phyloP scores from a whole-genome alignment of 2,329 filamentous ascomycete species.

The Pseudopyricularia javanii region DNA sequence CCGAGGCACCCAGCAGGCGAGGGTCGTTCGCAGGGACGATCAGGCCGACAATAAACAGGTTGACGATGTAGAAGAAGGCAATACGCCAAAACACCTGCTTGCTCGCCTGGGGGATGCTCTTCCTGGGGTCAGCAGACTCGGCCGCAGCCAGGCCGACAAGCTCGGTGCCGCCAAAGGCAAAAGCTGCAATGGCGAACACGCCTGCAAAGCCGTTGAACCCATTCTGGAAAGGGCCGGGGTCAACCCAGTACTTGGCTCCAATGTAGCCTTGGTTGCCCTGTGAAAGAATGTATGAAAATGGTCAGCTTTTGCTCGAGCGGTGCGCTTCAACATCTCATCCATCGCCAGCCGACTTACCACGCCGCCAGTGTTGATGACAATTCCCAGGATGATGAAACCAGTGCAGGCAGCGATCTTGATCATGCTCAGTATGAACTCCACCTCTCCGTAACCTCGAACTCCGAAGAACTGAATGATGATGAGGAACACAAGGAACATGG shows the following conservation, averaged over 20 bases:
- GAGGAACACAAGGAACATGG: slow-evolving; percentile 39
- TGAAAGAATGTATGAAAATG: neutral
- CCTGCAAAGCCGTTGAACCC: slow-evolving; percentile 37
- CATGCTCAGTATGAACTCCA: slow-evolving; percentile 44
- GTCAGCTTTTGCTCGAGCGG: neutral
- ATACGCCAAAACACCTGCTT: slow-evolving; percentile 45
- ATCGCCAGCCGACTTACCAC: slow-evolving; percentile 14
- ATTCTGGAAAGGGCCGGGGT: slow-evolving; percentile 40
- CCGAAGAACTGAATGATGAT: slow-evolving; percentile 41
- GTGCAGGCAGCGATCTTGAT: slow-evolving; percentile 46
- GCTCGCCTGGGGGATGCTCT: slow-evolving; percentile 34
- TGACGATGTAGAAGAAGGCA: slow-evolving; percentile 37
- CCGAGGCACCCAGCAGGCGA: slow-evolving; percentile 23
- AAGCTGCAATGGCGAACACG: slow-evolving; percentile 39
- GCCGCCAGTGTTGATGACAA: slow-evolving; percentile 45
- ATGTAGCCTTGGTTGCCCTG: slow-evolving; percentile 41
- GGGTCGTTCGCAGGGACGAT: slow-evolving; percentile 29
- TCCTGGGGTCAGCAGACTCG: slow-evolving; percentile 34
- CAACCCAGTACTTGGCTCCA: slow-evolving; percentile 47
- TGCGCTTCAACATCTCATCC: neutral
- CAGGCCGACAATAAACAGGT: slow-evolving; percentile 38
- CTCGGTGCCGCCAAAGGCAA: slow-evolving; percentile 39
- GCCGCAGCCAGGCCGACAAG: slow-evolving; percentile 38
- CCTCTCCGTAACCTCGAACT: slow-evolving; percentile 44
- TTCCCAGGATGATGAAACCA: slow-evolving; percentile 54